Conservation (phyloP, 164 flowering plant genomes). For the Vitis vinifera region DNA sequence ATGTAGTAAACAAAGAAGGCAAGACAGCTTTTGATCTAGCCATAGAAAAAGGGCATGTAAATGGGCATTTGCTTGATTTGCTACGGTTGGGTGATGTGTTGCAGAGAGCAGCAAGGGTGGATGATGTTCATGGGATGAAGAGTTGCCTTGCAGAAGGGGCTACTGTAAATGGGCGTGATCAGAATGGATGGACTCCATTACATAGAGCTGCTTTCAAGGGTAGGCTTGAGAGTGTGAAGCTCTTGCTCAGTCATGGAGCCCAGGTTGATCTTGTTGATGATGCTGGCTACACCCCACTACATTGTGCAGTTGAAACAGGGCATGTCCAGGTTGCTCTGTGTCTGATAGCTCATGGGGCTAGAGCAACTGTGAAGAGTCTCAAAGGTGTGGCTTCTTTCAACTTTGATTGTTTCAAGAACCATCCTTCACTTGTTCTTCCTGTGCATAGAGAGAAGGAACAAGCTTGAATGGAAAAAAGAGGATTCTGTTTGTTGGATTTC, state of each 20-base stretch:
- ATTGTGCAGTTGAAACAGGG: slow-evolving; percentile 69
- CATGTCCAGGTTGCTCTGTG: slow-evolving; percentile 46
- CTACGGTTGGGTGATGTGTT: slow-evolving; percentile 51
- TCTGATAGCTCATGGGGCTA: slow-evolving; percentile 57
- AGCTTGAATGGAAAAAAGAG: slow-evolving; percentile 6
- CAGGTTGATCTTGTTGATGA: slow-evolving; percentile 47
- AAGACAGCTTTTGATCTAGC: slow-evolving; percentile 61
- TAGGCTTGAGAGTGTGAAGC: slow-evolving; percentile 46
- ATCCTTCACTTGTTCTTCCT: slow-evolving; percentile 26
- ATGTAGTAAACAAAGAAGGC: slow-evolving; percentile 47
- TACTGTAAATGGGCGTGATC: slow-evolving; percentile 54
- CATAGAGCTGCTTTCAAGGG: slow-evolving; percentile 86
- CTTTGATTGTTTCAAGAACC: slow-evolving; percentile 29
- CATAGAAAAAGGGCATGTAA: slow-evolving; percentile 45
- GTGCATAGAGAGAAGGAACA: slow-evolving; percentile 23
- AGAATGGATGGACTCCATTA: slow-evolving; percentile 80
- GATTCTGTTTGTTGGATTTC: too few species aligned
- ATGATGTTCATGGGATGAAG: slow-evolving; percentile 48
- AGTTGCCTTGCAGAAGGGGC: slow-evolving; percentile 58
- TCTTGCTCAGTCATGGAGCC: slow-evolving; percentile 56
- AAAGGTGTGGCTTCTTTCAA: slow-evolving; percentile 26
- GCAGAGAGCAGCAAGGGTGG: slow-evolving; percentile 54
- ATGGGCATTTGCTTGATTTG: slow-evolving; percentile 35
- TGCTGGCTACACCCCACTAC: slow-evolving; percentile 67
- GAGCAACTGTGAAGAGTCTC: slow-evolving; percentile 36